phyloP scores from a whole-genome alignment of 495 filamentous ascomycete genomes.

The Geoglossum glabrum region DNA sequence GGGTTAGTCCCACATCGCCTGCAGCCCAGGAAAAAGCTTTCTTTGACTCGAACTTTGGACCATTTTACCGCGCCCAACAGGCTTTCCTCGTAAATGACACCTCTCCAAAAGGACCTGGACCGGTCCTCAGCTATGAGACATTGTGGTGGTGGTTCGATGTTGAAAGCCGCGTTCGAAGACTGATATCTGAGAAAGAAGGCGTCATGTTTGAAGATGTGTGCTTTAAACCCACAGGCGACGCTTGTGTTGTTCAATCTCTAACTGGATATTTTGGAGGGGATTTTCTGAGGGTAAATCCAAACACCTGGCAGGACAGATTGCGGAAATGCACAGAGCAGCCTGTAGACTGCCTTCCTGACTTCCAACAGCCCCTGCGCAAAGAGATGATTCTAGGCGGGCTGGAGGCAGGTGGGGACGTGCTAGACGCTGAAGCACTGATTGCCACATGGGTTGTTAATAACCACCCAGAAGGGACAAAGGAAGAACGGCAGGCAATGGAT shows the following conservation, averaged over 20 bases:
- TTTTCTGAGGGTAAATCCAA: slow-evolving; percentile 35
- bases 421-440: slow-evolving; percentile 59
- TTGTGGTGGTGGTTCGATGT: slow-evolving; percentile 89
- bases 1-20: slow-evolving; percentile 83
- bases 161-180: slow-evolving; percentile 47
- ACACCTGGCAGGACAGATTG: slow-evolving; percentile 49
- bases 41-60: slow-evolving; percentile 87
- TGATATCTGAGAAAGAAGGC: slow-evolving; percentile 42
- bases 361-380: slow-evolving; percentile 65
- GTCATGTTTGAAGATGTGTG: slow-evolving; percentile 66
- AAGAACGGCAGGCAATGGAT: slow-evolving; percentile 54
- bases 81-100: slow-evolving; percentile 85
- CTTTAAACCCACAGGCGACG: slow-evolving; percentile 77
- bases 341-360: slow-evolving; percentile 63
- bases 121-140: slow-evolving; percentile 71
- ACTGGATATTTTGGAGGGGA: slow-evolving; percentile 66
- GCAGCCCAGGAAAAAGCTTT: slow-evolving; percentile 86
- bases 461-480: slow-evolving; percentile 45
- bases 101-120: slow-evolving; percentile 35
- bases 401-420: slow-evolving; percentile 40
- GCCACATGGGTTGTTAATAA: slow-evolving; percentile 96
- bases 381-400: slow-evolving; percentile 75
- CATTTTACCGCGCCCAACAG: slow-evolving; percentile 89
- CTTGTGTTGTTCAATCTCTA: slow-evolving; percentile 81
- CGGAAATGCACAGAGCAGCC: slow-evolving; percentile 54